A percentile compares a stretch with the other conserved stretches of the same genome.
Evolutionary conservation across 106 monocot species (phyloP).

Genomic region (Apostasia ramifera): DNA sequence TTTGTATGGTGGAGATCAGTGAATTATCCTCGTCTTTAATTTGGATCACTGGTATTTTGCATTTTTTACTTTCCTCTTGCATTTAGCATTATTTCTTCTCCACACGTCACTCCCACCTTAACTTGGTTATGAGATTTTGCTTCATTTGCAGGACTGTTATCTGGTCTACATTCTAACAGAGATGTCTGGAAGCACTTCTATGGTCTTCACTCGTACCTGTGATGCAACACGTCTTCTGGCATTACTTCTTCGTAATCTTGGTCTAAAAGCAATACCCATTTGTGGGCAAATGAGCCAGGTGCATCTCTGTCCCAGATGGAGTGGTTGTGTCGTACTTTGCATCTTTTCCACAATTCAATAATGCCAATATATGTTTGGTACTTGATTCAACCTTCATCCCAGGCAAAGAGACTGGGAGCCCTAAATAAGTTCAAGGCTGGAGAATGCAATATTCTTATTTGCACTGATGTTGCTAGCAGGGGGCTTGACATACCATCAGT

Average conservation of each 20-base stretch:
- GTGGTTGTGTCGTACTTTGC: not conserved
- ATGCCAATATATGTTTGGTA: not conserved
- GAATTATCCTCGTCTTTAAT: too few species aligned
- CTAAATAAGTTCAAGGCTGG: slow-evolving; percentile 85
- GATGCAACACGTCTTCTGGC: slow-evolving; percentile 65
- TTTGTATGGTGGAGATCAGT: too few species aligned
- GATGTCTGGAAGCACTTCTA: slow-evolving; percentile 67
- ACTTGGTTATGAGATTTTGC: not conserved
- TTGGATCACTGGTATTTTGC: too few species aligned
- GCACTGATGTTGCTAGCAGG: slow-evolving; percentile 89
- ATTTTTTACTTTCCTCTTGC: too few species aligned
- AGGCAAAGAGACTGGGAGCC: slow-evolving; percentile 86
- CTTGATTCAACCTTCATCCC: slow-evolving; percentile 3
- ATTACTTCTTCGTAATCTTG: slow-evolving; percentile 67
- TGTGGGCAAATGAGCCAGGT: slow-evolving; percentile 95
- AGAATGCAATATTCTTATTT: slow-evolving; percentile 73
- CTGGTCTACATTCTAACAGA: slow-evolving; percentile 81
- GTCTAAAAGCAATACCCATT: slow-evolving; percentile 83
- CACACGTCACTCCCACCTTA: too few species aligned
- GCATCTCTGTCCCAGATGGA: not conserved
- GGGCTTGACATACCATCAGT: slow-evolving; percentile 91
- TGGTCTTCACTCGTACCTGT: slow-evolving; percentile 94
- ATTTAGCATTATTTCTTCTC: too few species aligned
- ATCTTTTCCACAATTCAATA: not conserved
- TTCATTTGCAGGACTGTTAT: slow-evolving; percentile 57